Percentiles rank a stretch among this genome's conserved stretches.
These are phyloP conservation scores for Entelexis paramagnoliae DNA, from an alignment of 1,139 yeast species.

Conservation along the genomic window DNA sequence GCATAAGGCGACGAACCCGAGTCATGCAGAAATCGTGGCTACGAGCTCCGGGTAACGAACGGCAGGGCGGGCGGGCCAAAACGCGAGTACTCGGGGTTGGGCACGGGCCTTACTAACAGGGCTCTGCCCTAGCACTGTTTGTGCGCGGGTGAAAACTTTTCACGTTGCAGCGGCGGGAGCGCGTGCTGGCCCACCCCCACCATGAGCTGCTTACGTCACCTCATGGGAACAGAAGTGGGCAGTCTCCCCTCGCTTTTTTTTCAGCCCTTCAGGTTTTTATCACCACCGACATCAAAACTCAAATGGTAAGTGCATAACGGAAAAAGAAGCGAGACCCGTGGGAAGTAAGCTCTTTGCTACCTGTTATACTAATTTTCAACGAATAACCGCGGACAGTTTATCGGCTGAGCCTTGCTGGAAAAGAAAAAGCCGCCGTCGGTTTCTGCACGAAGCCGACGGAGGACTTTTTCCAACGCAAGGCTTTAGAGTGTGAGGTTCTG, in stretches of 20 bases:
- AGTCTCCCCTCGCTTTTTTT: background rate
- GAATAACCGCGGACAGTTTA: slow-evolving; percentile 18
- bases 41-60: background rate
- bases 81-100: too few species aligned
- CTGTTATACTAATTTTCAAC: slow-evolving; percentile 18
- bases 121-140: slow-evolving; percentile 1
- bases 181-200: background rate
- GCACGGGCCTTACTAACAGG: background rate
- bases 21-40: background rate
- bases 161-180: background rate
- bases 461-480: background rate
- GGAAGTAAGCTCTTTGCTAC: slow-evolving; percentile 7
- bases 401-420: slow-evolving; percentile 17
- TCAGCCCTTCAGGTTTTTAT: slow-evolving; percentile 2
- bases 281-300: slow-evolving; percentile 7
- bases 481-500: slow-evolving; percentile 24
- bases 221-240: background rate
- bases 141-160: background rate
- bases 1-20: background rate
- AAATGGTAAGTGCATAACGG: slow-evolving; percentile 19
- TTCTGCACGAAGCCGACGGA: too few species aligned
- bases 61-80: too few species aligned
- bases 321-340: slow-evolving; percentile 5
- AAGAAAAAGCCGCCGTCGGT: too few species aligned
- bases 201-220: background rate